Percentiles rank a stretch among this genome's conserved stretches.
Evolutionary conservation across 345 rosid genomes (phyloP).

Genomic region (Populus tremula): DNA sequence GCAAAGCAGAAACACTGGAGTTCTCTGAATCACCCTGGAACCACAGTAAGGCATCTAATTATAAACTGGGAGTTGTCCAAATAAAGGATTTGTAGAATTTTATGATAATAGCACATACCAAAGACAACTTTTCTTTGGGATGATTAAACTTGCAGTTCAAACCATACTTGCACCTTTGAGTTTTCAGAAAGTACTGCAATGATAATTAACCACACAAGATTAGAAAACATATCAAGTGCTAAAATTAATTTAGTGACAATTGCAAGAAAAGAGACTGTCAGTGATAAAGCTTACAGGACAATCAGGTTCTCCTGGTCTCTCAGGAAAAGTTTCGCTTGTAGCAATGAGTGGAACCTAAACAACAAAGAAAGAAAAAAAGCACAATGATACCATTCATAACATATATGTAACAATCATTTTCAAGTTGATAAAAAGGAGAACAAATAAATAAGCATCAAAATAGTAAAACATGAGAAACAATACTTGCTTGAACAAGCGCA

Average conservation of each 20-base stretch:
- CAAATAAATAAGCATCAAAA: background rate
- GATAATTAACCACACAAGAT: conserved; percentile 11
- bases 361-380: conserved; percentile 15
- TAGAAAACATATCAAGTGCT: conserved; percentile 19
- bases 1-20: conserved; percentile 44
- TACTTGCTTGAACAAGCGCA: background rate
- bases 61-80: conserved; percentile 8
- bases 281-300: conserved; percentile 69
- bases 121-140: conserved; percentile 50
- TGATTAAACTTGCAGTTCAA: conserved; percentile 91
- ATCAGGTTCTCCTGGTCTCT: conserved; percentile 86
- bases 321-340: conserved; percentile 60
- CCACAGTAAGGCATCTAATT: conserved; percentile 20
- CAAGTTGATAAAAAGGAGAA: background rate
- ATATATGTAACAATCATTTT: background rate
- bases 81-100: background rate
- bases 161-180: conserved; percentile 92
- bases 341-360: conserved; percentile 59
- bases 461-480: background rate
- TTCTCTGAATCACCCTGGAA: conserved; percentile 56
- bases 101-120: conserved; percentile 40
- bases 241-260: conserved; percentile 11
- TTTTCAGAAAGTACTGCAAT: conserved; percentile 81
- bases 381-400: background rate
- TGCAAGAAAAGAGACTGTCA: conserved; percentile 5